Conservation (phyloP, 1,284 basidiomycete species). For the Peniophora sp. region DNA sequence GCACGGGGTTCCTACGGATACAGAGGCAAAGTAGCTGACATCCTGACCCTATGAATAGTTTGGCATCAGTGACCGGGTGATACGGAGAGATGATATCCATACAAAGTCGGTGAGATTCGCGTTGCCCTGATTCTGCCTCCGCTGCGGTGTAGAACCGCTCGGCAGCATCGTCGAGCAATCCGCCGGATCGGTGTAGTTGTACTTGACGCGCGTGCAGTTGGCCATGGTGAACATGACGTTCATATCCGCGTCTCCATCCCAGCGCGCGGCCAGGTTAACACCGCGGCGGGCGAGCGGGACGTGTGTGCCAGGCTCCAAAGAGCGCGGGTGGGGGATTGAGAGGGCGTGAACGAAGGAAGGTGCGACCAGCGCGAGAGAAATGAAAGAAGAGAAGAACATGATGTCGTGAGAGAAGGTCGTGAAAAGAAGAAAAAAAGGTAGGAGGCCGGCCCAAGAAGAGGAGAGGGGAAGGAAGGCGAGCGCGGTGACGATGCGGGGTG, state of each 20-base stretch:
- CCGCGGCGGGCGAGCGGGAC: not conserved
- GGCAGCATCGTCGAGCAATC: not conserved
- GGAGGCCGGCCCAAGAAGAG: no score
- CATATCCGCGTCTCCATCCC: not conserved
- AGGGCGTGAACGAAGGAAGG: no score
- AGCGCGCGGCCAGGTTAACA: not conserved
- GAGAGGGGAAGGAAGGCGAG: no score
- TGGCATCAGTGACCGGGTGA: not conserved
- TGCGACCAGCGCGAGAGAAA: no score
- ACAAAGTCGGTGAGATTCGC: not conserved
- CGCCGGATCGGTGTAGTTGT: not conserved
- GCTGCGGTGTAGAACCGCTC: no score
- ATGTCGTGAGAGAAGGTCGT: no score
- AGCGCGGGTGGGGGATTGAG: no score
- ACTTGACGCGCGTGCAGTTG: not conserved
- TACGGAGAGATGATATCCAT: not conserved
- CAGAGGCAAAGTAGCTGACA: constrained; percentile 16
- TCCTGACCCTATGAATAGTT: constrained; percentile 14
- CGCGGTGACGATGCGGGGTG: no score
- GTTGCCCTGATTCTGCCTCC: not conserved
- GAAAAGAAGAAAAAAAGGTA: no score
- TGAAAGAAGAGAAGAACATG: no score
- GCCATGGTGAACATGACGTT: not conserved
- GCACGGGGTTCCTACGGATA: constrained; percentile 22
- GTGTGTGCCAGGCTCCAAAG: not conserved